Base-by-base conservation (phyloP, 805 yeast species). In the Starmerella khaoyaiensis region DNA sequence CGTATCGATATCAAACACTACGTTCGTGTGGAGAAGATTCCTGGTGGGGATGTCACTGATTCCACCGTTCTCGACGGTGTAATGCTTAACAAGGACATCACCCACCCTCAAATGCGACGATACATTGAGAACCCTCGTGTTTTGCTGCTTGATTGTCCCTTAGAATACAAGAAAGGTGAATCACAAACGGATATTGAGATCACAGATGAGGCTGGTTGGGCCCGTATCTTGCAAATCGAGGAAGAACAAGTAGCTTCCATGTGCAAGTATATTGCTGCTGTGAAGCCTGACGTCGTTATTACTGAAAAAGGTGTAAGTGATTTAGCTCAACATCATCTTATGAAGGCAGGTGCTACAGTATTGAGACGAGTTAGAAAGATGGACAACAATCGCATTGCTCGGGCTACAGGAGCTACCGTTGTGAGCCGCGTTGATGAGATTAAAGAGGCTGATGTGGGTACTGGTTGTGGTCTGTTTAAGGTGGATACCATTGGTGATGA, bases 301-400 rank as follows among this genome's bases (percentile, higher is more conserved):
- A 90, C 98, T 36, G 99, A 90, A 62, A 90, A 90, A 69, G 99
- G 99, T 50, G 97, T 90, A 12, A 79, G 93, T 25, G 97, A 90
- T 60, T 69, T 90, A 55, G 99, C 98, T 27, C 99, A 90, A 62
- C 99, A 90, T 64, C 86, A 79, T 61, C 64, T 90, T 49, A 69
- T 90, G 54, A 86, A 86, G 64, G 94, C 94, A 44, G 93, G 93
- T 41, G 86, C 86, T 49, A 71, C 93, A 33, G 94, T 82, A 1
- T 68, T 90, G 51, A 76, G 99, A 68, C 76, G 99, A 62, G 94
- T 83, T 35, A 80, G 83, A 56, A 90, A 90, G 65, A 76, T 93
- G 9, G 98, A 90, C 63, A 83, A 84, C 61, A 90, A 90, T 65
- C 74, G 99, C 66, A 81, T 90, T 53, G 80, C 98, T 11, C 76